A percentile compares a stretch with the other conserved stretches of the same genome.
phyloP scores from a whole-genome alignment of 2,329 filamentous ascomycete genomes.

The Elsinoe batatas region DNA sequence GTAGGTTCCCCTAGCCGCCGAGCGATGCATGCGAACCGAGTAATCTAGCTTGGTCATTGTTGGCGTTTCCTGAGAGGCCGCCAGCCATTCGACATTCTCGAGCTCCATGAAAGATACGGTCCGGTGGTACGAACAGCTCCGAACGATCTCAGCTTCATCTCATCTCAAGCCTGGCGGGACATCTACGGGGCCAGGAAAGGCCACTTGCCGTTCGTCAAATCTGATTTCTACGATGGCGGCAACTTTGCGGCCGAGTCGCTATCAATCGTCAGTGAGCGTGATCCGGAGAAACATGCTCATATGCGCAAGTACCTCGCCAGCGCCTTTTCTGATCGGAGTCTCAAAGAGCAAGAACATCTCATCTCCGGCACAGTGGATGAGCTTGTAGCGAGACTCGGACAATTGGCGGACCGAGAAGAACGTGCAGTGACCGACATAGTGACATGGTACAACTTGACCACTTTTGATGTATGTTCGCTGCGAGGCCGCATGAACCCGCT shows the following conservation, averaged over 20 bases:
- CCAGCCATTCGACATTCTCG: neutral
- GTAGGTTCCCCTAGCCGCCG: neutral
- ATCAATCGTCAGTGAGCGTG: conserved; percentile 20
- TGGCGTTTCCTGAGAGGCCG: neutral
- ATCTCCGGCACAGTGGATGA: conserved; percentile 21
- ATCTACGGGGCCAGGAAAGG: conserved; percentile 22
- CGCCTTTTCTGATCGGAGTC: conserved; percentile 16
- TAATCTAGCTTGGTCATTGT: neutral
- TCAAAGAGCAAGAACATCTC: conserved; percentile 23
- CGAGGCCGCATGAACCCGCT: neutral
- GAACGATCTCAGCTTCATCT: conserved; percentile 38
- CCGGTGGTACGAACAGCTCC: conserved; percentile 39
- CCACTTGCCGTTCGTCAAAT: conserved; percentile 18
- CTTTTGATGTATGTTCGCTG: conserved; percentile 15
- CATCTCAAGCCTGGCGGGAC: conserved; percentile 22
- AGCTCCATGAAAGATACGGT: conserved; percentile 35
- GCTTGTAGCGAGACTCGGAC: conserved; percentile 20
- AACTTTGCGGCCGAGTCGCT: conserved; percentile 18
- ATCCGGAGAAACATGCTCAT: conserved; percentile 14
- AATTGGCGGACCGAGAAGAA: conserved; percentile 13
- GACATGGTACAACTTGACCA: conserved; percentile 24
- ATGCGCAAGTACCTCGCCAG: neutral
- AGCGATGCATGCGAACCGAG: neutral
- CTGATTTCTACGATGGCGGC: conserved; percentile 14
- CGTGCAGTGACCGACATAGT: conserved; percentile 22